Evolutionary conservation across 331 rosid genomes (phyloP).

Genomic region (Ulmus americana): DNA sequence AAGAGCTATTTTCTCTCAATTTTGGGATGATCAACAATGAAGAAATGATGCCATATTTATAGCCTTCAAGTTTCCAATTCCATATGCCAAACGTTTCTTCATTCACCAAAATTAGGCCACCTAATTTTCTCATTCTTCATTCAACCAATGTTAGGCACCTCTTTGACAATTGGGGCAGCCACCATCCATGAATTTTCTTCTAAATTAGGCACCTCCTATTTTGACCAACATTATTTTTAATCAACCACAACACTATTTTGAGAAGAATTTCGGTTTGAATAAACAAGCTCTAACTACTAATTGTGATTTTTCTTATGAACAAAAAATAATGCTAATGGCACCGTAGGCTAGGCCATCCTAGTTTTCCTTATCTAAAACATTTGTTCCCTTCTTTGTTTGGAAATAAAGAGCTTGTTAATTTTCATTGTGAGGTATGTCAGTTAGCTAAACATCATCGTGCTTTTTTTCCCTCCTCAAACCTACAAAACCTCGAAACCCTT

Average conservation of each 20-base stretch:
- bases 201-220: too few relatives aligned
- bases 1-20: too few relatives aligned
- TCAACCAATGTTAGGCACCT: too few relatives aligned
- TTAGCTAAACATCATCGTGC: not conserved
- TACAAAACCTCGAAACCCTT: not conserved
- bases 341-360: not conserved
- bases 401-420: not conserved
- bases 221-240: too few relatives aligned
- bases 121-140: too few relatives aligned
- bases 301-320: not conserved
- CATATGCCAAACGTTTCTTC: too few relatives aligned
- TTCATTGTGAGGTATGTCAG: not conserved
- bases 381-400: not conserved
- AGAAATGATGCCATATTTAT: too few relatives aligned
- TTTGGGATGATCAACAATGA: too few relatives aligned
- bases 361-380: not conserved
- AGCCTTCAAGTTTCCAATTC: too few relatives aligned
- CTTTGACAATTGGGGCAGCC: too few relatives aligned
- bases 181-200: too few relatives aligned
- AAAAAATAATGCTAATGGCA: constrained; percentile 1
- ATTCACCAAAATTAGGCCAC: too few relatives aligned
- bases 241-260: not conserved
- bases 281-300: not conserved
- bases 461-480: not conserved
- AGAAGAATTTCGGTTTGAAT: not conserved